A percentile compares a stretch with the other conserved stretches of the same genome.
phyloP scores from a whole-genome alignment of 768 basidiomycete species.

The Saitozyma sp. region DNA sequence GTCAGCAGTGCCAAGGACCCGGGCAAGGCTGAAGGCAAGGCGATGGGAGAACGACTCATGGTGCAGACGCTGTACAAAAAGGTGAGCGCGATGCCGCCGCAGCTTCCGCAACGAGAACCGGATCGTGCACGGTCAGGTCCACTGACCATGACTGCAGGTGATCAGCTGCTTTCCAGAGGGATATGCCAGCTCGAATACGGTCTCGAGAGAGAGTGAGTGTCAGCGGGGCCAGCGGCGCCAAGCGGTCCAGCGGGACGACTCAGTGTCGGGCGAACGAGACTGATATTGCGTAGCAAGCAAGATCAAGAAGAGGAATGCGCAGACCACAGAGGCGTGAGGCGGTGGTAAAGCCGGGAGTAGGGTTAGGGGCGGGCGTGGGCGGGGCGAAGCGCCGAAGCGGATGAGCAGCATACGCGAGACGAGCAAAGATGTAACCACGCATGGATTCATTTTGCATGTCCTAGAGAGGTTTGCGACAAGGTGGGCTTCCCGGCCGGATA shows the following conservation, averaged over 20 bases:
- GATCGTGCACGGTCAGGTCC: no score
- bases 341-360: neutral
- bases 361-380: no score
- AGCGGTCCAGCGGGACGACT: no score
- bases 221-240: no score
- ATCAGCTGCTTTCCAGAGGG: conserved; percentile 44
- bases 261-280: neutral
- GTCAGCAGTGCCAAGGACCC: neutral
- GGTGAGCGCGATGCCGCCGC: conserved; percentile 11
- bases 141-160: conserved; percentile 18
- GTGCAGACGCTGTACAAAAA: conserved; percentile 25
- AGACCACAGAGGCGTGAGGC: conserved; percentile 1
- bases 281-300: conserved; percentile 6
- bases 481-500: no score
- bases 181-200: conserved; percentile 20
- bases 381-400: no score
- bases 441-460: no score
- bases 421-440: no score
- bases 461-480: no score
- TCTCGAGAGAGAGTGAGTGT: conserved; percentile 48
- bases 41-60: conserved; percentile 13
- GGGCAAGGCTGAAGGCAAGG: conserved; percentile 11
- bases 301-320: conserved; percentile 9
- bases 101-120: no score
- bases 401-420: no score